Evolutionary conservation across 1,284 basidiomycete genomes (phyloP).

Genomic region (Rhizoctonia solani): DNA sequence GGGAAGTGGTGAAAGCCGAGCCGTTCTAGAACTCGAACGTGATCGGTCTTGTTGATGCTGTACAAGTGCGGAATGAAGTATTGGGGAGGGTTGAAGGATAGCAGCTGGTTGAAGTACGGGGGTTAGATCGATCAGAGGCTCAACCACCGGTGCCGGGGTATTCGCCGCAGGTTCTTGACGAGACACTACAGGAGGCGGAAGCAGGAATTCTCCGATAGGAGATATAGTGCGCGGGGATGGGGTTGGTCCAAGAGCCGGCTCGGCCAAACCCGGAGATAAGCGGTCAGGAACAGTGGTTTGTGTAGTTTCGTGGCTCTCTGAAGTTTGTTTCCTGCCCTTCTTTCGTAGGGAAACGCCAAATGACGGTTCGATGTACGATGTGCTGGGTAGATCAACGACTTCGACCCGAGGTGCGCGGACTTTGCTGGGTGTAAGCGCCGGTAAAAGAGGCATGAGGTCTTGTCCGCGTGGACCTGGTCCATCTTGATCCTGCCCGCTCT

Average conservation of each 20-base stretch:
- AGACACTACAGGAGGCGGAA: constrained; percentile 16
- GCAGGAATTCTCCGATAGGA: constrained; percentile 11
- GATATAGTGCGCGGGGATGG: constrained; percentile 11
- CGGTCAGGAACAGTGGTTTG: background rate
- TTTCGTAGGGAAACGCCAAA: constrained; percentile 1
- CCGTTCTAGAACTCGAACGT: constrained; percentile 21
- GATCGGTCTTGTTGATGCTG: constrained; percentile 5
- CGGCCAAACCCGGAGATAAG: background rate
- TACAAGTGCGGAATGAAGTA: background rate
- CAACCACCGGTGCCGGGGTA: background rate
- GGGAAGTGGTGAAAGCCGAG: constrained; percentile 12
- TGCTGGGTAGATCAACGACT: constrained; percentile 13
- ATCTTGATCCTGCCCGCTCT: background rate
- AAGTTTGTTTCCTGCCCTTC: background rate
- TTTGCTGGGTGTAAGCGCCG: constrained; percentile 19
- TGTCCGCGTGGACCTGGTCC: background rate
- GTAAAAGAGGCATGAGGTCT: constrained; percentile 19
- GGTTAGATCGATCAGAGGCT: background rate
- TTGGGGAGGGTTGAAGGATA: background rate
- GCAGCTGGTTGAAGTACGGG: background rate
- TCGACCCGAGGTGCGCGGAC: constrained; percentile 12
- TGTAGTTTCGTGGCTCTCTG: background rate
- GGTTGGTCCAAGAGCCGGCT: constrained; percentile 1
- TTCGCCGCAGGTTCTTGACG: background rate
- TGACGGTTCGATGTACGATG: constrained; percentile 23